Base-by-base conservation (phyloP, 2,329 filamentous ascomycete species). In the Ophiostoma quercus region DNA sequence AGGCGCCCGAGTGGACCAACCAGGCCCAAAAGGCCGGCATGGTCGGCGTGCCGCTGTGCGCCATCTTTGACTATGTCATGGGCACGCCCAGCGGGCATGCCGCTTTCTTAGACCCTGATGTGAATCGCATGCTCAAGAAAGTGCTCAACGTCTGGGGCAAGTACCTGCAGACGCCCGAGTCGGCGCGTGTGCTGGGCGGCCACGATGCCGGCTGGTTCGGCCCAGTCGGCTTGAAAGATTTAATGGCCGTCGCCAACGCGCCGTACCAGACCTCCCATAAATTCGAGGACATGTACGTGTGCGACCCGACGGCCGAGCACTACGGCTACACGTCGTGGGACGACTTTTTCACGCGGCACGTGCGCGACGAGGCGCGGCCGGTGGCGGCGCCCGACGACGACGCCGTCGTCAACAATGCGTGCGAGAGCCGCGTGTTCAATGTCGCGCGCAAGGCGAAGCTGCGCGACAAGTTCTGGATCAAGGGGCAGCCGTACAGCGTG, bases 321-420 rank as follows among this genome's bases (percentile, higher is more conserved):
- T 82, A 85, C 72, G 88, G 89, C 22, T 91, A 81, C 79, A 84
- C 81, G 70, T 90, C 87, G 0, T 91, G 89, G 89, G 89, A 92
- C 71, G 75, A 75, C 74, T 92, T 91, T 79, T 91, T 92, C 79
- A 90, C 87, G 0, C 83, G 89, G 6, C 70, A 80, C 5, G 82
- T 90, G 69, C 81, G 78, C 9, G 81, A 85, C 8, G 79, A 78
- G 0, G 81, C 85, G 1, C 84, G 89, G 0, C 89, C 88, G 0
- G 80, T 91, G 1, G 85, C 84, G 0, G 79, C 77, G 0, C 85
- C 86, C 0, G 81, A 86, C 0, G 83, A 91, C 71, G 77, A 83
- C 73, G 74, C 72, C 12, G 77, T 84, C 70, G 84, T 92, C 69
- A 83, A 80, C 67, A 91, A 90, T 76, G 83, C 85, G 0, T 91